Conservation (phyloP, 352 stramenopile species). For the Phytopythium oedochilum region DNA sequence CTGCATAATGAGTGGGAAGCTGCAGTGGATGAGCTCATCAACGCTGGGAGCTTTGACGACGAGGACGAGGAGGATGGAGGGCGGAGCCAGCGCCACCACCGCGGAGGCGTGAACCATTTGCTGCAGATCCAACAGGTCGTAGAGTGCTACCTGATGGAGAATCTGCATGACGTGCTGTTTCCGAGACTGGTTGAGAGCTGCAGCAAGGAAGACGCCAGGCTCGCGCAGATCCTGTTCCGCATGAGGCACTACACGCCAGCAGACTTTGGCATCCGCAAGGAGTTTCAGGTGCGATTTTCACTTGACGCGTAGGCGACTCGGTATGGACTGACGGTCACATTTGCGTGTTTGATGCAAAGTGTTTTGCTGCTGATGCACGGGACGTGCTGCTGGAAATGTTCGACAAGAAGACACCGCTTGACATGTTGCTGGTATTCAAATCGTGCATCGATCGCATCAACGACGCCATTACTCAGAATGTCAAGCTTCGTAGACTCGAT, state of each 20-base stretch:
- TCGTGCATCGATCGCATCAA: slow-evolving; percentile 55
- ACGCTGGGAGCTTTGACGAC: slow-evolving; percentile 43
- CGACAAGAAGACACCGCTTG: slow-evolving; percentile 55
- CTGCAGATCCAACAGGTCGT: slow-evolving; percentile 76
- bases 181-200: slow-evolving; percentile 40
- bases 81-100: slow-evolving; percentile 2
- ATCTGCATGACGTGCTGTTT: slow-evolving; percentile 57
- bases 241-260: slow-evolving; percentile 59
- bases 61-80: slow-evolving; percentile 12
- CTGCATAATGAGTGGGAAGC: slow-evolving; percentile 52
- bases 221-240: slow-evolving; percentile 33
- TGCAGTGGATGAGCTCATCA: slow-evolving; percentile 48
- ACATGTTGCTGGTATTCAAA: slow-evolving; percentile 75
- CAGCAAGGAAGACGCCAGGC: slow-evolving; percentile 35
- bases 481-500: slow-evolving; percentile 45
- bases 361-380: slow-evolving; percentile 32
- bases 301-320: background rate
- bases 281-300: slow-evolving; percentile 46
- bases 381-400: slow-evolving; percentile 29
- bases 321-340: background rate
- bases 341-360: slow-evolving; percentile 17
- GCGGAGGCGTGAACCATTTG: slow-evolving; percentile 26
- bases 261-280: slow-evolving; percentile 63
- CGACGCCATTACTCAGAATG: slow-evolving; percentile 44
- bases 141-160: slow-evolving; percentile 79